Evolutionary conservation across 2,329 filamentous ascomycete species (phyloP).

Genomic region (Colletotrichum magnum): DNA sequence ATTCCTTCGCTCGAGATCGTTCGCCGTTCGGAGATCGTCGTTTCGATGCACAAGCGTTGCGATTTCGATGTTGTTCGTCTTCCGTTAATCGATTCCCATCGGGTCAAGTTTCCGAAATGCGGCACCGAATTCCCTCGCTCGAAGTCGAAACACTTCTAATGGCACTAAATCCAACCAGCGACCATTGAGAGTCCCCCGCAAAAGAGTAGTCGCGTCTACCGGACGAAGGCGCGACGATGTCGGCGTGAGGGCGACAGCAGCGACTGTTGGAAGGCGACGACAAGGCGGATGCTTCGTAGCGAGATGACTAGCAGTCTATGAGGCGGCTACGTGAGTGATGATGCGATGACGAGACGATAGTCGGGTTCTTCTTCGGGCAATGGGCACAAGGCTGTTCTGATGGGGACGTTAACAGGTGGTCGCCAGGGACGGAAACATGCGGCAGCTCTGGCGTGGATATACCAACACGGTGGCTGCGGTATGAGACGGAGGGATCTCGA

Average conservation of each 20-base stretch:
- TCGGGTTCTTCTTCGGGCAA: not conserved
- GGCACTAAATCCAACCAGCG: conserved; percentile 5
- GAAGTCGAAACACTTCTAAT: conserved; percentile 33
- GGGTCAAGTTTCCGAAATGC: conserved; percentile 13
- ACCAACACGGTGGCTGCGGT: conserved; percentile 35
- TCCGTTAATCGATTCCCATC: conserved; percentile 20
- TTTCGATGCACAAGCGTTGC: not conserved
- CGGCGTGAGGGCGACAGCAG: not conserved
- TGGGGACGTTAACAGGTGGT: conserved; percentile 23
- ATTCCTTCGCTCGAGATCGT: not conserved
- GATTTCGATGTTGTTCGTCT: conserved; percentile 1
- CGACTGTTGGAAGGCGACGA: not conserved
- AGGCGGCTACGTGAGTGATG: not conserved
- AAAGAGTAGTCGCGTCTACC: not conserved
- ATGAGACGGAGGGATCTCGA: conserved; percentile 39
- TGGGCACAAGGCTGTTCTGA: conserved; percentile 6
- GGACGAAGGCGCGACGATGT: conserved; percentile 6
- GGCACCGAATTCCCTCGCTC: conserved; percentile 10
- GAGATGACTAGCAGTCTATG: not conserved
- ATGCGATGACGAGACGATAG: not conserved
- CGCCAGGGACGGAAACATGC: conserved; percentile 19
- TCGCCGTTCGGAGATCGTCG: not conserved
- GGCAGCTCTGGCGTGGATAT: conserved; percentile 41
- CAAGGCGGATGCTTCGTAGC: not conserved
- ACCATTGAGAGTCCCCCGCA: conserved; percentile 1